These are phyloP conservation scores for Petunia secreta DNA, from an alignment of 257 asterid species.

Conservation along the genomic window DNA sequence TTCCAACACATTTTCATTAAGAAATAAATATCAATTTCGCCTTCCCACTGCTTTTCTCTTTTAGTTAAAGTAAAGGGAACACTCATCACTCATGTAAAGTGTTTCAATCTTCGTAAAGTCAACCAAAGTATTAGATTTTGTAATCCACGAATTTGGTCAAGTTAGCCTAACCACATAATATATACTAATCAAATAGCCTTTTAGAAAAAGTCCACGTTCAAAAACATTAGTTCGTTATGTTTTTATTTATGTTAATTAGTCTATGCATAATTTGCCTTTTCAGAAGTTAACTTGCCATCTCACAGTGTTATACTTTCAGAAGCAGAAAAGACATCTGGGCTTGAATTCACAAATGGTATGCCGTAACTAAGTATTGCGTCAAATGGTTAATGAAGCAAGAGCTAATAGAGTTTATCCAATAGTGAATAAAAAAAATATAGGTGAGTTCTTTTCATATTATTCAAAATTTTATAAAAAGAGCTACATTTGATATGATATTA, in stretches of 20 bases:
- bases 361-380: no score
- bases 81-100: neutral
- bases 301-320: no score
- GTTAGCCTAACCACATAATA: neutral
- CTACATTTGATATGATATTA: no score
- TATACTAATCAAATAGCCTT: neutral
- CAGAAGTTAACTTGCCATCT: neutral
- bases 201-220: neutral
- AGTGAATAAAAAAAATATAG: no score
- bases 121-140: neutral
- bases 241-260: no score
- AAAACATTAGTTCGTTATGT: no score
- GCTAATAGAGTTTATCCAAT: no score
- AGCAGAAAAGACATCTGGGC: neutral
- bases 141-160: conserved; percentile 4
- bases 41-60: neutral
- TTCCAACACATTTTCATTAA: neutral
- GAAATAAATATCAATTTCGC: neutral
- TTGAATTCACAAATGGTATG: no score
- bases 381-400: no score
- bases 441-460: no score
- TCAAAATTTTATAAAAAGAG: no score
- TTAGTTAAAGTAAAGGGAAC: neutral
- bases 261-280: neutral
- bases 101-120: neutral